phyloP scores from a whole-genome alignment of 2,329 filamentous ascomycete genomes.

The Ophiostoma pallidulum region DNA sequence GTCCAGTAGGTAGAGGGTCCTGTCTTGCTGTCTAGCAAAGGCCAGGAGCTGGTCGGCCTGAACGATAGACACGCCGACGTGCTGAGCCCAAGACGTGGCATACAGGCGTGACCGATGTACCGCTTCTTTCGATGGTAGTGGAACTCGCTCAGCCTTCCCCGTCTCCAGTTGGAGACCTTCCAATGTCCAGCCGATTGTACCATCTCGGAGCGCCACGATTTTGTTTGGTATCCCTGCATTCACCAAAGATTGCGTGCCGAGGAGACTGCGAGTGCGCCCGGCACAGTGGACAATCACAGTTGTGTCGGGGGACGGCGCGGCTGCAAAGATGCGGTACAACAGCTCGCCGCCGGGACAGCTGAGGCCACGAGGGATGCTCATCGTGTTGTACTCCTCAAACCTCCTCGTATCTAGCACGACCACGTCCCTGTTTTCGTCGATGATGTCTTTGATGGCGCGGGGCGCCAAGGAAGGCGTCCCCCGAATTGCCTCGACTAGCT shows the following conservation, averaged over 20 bases:
- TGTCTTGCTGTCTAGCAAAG: neutral
- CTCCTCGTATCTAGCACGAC: slow-evolving; percentile 7
- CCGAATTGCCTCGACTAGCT: slow-evolving; percentile 10
- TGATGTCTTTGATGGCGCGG: neutral
- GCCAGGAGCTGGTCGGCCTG: neutral
- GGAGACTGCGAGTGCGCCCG: slow-evolving; percentile 6
- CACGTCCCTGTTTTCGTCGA: neutral
- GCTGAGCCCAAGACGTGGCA: slow-evolving; percentile 3
- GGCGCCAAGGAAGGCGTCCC: slow-evolving; percentile 3
- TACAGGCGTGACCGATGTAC: neutral
- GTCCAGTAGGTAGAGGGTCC: slow-evolving; percentile 7
- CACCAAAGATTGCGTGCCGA: slow-evolving; percentile 5
- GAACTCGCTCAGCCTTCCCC: slow-evolving; percentile 2
- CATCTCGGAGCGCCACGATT: slow-evolving; percentile 7
- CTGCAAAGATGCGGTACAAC: slow-evolving; percentile 8
- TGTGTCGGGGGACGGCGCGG: slow-evolving; percentile 5
- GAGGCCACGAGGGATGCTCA: slow-evolving; percentile 10
- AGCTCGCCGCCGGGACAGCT: slow-evolving; percentile 11
- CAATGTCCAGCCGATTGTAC: slow-evolving; percentile 10
- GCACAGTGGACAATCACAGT: slow-evolving; percentile 9
- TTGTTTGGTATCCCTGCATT: slow-evolving; percentile 7
- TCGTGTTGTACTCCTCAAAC: slow-evolving; percentile 10
- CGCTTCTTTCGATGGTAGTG: slow-evolving; percentile 1
- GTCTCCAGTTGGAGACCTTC: slow-evolving; percentile 5
- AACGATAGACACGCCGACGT: slow-evolving; percentile 4